These are phyloP conservation scores for Nepenthes gracilis DNA, from an alignment of 148 eudicot species.

Conservation along the genomic window DNA sequence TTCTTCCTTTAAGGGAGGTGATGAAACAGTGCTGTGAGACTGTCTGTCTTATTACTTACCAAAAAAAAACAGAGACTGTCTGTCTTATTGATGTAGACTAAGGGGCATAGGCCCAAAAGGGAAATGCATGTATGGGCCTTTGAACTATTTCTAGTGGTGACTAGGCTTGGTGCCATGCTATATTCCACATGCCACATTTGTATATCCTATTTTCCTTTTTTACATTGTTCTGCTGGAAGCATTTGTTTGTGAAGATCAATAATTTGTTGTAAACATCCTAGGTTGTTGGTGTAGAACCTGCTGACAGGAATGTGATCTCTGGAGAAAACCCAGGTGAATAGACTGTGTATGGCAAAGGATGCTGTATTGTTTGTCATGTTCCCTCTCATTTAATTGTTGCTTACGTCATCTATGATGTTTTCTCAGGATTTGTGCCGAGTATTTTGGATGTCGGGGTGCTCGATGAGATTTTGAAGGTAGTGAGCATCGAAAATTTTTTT, in stretches of 20 bases:
- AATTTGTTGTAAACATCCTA: constrained; percentile 11
- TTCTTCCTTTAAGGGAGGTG: too few species aligned
- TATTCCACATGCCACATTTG: too few species aligned
- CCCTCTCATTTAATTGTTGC: neutral
- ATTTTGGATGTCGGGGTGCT: constrained; percentile 48
- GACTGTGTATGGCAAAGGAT: neutral
- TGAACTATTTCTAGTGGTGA: too few species aligned
- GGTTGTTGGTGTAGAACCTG: constrained; percentile 75
- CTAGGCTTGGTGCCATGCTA: too few species aligned
- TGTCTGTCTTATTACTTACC: too few species aligned
- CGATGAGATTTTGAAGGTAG: constrained; percentile 61
- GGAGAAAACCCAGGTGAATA: constrained; percentile 55
- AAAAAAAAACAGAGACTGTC: too few species aligned
- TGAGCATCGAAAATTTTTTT: neutral
- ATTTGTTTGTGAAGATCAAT: neutral
- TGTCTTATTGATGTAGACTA: too few species aligned
- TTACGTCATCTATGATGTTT: constrained; percentile 2
- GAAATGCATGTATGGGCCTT: too few species aligned
- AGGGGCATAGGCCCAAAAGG: too few species aligned
- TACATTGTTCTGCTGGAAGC: neutral
- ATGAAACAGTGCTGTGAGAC: too few species aligned
- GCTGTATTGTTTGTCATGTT: constrained; percentile 1
- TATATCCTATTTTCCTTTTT: neutral
- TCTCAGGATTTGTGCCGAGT: constrained; percentile 55
- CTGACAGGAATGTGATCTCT: constrained; percentile 50